A percentile compares a stretch with the other conserved stretches of the same genome.
These are phyloP conservation scores for Odontarrhena argentea DNA, from an alignment of 345 rosid genomes.

Conservation along the genomic window DNA sequence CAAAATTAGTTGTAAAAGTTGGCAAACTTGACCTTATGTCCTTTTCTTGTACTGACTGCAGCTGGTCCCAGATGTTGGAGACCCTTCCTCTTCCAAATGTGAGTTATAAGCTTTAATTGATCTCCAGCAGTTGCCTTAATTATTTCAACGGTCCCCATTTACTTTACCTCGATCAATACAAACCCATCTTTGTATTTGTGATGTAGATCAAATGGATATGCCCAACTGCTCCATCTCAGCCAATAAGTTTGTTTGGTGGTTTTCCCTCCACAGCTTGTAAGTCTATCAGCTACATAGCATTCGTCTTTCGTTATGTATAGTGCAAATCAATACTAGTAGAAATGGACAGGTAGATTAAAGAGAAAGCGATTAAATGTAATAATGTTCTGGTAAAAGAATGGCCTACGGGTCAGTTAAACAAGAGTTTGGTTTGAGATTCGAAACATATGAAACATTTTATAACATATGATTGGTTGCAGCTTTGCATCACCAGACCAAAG, in stretches of 20 bases:
- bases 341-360: not conserved
- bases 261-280: constrained; percentile 97
- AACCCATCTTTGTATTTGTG: constrained; percentile 14
- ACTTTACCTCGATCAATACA: constrained; percentile 15
- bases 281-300: constrained; percentile 38
- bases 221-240: constrained; percentile 97
- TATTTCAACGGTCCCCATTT: not conserved
- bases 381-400: constrained; percentile 10
- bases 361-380: not conserved
- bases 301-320: not conserved
- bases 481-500: constrained; percentile 5
- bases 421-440: not conserved
- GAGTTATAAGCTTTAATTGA: constrained; percentile 41
- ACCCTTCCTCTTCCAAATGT: constrained; percentile 92
- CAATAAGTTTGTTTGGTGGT: constrained; percentile 87
- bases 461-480: constrained; percentile 9
- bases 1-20: not conserved
- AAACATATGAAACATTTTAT: not conserved
- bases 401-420: not conserved
- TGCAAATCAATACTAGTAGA: not conserved
- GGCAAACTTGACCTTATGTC: not conserved
- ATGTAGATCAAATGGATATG: constrained; percentile 97
- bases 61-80: constrained; percentile 99
- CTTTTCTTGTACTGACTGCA: constrained; percentile 46
- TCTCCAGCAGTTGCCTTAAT: not conserved